phyloP scores from a whole-genome alignment of 2,329 filamentous ascomycete genomes.

The Amauroascus niger region DNA sequence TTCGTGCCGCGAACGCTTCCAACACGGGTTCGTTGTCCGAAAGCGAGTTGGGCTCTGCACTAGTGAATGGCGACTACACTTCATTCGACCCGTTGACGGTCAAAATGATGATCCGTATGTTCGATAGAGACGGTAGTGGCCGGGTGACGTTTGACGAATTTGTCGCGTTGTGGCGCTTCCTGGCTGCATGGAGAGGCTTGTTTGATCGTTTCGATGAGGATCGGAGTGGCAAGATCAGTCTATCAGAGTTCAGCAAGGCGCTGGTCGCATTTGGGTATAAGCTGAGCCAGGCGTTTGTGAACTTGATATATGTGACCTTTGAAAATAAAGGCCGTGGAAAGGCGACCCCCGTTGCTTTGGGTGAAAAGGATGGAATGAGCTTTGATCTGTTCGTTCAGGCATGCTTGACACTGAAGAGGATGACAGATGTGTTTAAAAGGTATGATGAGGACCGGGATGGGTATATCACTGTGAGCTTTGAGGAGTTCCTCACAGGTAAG shows the following conservation, averaged over 20 bases:
- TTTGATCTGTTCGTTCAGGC: constrained; percentile 98
- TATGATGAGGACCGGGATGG: constrained; percentile 96
- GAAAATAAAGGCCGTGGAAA: constrained; percentile 49
- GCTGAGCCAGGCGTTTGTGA: constrained; percentile 72
- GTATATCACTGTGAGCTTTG: constrained; percentile 74
- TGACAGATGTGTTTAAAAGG: constrained; percentile 99
- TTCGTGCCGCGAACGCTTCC: constrained; percentile 74
- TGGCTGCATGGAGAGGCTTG: constrained; percentile 84
- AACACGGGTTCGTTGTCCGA: constrained; percentile 76
- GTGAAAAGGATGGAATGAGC: constrained; percentile 58
- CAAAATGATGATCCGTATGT: constrained; percentile 99
- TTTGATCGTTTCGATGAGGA: constrained; percentile 95
- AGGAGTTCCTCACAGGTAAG: constrained; percentile 62
- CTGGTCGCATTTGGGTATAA: constrained; percentile 90
- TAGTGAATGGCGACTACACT: constrained; percentile 94
- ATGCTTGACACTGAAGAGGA: constrained; percentile 90
- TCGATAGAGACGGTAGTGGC: constrained; percentile 81
- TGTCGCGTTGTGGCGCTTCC: constrained; percentile 89
- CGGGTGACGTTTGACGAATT: constrained; percentile 94
- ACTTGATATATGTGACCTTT: constrained; percentile 77
- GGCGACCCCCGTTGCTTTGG: constrained; percentile 27
- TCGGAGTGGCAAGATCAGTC: constrained; percentile 72
- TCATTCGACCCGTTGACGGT: constrained; percentile 90
- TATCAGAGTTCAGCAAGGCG: constrained; percentile 80
- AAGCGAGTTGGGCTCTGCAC: constrained; percentile 72